Evolutionary conservation across 2,329 filamentous ascomycete genomes (phyloP).

Genomic region (Fusarium xylarioides): DNA sequence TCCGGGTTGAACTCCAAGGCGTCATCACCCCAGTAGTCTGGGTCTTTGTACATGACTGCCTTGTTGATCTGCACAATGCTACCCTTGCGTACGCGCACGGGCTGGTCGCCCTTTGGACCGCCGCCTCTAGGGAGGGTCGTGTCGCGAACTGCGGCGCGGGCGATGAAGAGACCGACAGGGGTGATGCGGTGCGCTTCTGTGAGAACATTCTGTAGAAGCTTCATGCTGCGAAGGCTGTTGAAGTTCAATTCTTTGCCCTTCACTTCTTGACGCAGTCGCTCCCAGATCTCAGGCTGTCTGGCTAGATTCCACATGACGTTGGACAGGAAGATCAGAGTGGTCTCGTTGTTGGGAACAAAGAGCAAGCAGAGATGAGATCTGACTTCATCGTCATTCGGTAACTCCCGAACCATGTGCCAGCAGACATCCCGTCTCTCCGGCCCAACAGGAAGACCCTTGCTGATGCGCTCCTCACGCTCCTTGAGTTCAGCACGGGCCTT

Average conservation of each 20-base stretch:
- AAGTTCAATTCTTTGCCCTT: background rate
- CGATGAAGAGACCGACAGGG: background rate
- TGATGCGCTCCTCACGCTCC: background rate
- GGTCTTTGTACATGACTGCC: slow-evolving; percentile 6
- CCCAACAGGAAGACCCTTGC: background rate
- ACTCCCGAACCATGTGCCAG: slow-evolving; percentile 2
- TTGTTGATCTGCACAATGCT: slow-evolving; percentile 3
- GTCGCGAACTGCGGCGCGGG: background rate
- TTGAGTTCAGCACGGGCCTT: slow-evolving; percentile 7
- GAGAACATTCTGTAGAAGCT: background rate
- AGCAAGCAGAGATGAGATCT: slow-evolving; percentile 4
- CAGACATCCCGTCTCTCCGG: slow-evolving; percentile 1
- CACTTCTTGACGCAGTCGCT: background rate
- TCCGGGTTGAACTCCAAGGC: background rate
- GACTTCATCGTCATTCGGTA: slow-evolving; percentile 1
- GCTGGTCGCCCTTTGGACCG: background rate
- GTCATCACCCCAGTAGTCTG: background rate
- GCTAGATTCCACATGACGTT: slow-evolving; percentile 2
- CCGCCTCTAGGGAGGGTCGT: background rate
- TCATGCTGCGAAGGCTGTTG: background rate
- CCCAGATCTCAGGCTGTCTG: background rate
- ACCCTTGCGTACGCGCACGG: background rate
- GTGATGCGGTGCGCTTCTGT: slow-evolving; percentile 1
- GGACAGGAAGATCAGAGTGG: background rate
- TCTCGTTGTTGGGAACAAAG: slow-evolving; percentile 4